Percentiles rank a stretch among this genome's conserved stretches.
Evolutionary conservation across 1,284 basidiomycete species (phyloP).

Genomic region (Irpex sp.): DNA sequence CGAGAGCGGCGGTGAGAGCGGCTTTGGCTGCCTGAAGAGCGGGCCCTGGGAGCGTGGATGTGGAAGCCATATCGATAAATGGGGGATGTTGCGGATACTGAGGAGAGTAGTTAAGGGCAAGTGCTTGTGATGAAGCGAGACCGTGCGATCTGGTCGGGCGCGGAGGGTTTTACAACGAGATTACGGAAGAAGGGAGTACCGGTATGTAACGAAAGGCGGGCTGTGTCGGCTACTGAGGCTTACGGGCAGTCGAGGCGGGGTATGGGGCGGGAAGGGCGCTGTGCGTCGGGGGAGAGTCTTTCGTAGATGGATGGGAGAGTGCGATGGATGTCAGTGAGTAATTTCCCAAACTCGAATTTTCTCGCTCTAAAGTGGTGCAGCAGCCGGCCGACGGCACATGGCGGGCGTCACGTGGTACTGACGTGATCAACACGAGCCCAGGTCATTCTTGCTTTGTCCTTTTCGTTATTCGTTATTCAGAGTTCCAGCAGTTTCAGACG

Average conservation of each 20-base stretch:
- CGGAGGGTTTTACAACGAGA: background rate
- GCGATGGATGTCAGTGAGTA: background rate
- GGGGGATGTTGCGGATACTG: background rate
- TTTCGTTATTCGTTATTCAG: background rate
- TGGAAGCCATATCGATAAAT: conserved; percentile 23
- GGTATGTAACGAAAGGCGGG: background rate
- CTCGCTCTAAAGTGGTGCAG: background rate
- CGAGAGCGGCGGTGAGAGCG: conserved; percentile 66
- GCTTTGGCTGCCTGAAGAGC: conserved; percentile 72
- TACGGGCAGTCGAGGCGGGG: background rate
- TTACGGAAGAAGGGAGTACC: background rate
- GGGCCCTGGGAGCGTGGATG: conserved; percentile 49
- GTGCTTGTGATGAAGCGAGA: background rate
- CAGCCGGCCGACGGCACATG: background rate
- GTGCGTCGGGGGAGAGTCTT: background rate
- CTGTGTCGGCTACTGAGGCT: background rate
- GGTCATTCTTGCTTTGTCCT: background rate
- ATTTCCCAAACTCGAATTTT: background rate
- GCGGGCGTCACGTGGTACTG: background rate
- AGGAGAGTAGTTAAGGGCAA: background rate
- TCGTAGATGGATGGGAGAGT: background rate
- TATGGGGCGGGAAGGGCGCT: background rate
- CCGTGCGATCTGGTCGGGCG: background rate
- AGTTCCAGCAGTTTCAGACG: background rate
- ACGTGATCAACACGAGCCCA: background rate